Percentiles rank a stretch among this genome's conserved stretches.
phyloP scores from a whole-genome alignment of 129 eudicot genomes.

The Tagetes patula region DNA sequence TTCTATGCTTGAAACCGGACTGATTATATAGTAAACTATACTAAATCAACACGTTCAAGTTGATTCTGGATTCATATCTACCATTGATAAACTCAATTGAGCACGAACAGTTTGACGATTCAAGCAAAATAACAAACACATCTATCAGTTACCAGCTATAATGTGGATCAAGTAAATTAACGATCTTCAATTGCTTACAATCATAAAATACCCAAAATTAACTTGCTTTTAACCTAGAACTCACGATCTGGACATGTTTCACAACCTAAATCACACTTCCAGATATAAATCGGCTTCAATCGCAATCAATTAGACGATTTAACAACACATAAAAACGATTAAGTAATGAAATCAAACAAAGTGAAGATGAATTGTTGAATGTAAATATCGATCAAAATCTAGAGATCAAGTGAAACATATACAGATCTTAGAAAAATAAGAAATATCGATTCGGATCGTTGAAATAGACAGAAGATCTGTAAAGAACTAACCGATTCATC shows the following conservation, averaged over 20 bases:
- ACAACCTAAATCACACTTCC: constrained; percentile 14
- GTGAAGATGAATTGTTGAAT: background rate
- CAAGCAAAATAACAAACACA: no score
- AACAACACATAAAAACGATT: no score
- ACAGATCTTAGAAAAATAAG: constrained; percentile 14
- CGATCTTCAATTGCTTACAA: constrained; percentile 12
- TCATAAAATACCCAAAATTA: background rate
- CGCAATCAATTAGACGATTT: background rate
- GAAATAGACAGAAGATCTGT: constrained; percentile 23
- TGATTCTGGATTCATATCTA: no score
- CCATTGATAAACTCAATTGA: no score
- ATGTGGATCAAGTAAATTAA: no score
- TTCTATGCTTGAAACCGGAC: background rate
- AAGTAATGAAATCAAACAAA: no score
- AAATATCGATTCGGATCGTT: background rate
- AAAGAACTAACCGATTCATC: constrained; percentile 26
- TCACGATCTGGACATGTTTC: constrained; percentile 4
- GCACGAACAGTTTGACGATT: no score
- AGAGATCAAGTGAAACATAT: constrained; percentile 9
- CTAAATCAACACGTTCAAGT: no score
- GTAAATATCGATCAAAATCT: constrained; percentile 4
- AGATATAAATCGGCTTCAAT: background rate
- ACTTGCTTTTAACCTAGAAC: background rate
- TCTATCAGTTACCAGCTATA: no score
- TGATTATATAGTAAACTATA: background rate